Conservation (phyloP, 2,329 filamentous ascomycete species). For the Pseudovirgaria hyperparasitica region DNA sequence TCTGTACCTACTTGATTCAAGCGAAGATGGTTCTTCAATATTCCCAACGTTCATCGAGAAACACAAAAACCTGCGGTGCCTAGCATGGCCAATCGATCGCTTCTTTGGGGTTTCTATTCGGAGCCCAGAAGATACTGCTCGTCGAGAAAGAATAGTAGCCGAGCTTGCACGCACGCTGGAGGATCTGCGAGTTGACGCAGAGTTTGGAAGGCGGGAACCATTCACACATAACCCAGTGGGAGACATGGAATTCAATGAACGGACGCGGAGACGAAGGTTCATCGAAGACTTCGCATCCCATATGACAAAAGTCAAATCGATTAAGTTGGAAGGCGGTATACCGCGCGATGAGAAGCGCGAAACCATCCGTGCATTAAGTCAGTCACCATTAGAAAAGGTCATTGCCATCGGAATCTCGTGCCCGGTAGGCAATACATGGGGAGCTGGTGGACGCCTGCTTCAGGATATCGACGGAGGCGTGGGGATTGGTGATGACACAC, state of each 20-base stretch:
- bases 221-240: slow-evolving; percentile 14
- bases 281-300: slow-evolving; percentile 29
- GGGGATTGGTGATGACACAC: slow-evolving; percentile 8
- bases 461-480: slow-evolving; percentile 15
- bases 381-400: slow-evolving; percentile 29
- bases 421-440: slow-evolving; percentile 34
- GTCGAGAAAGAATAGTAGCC: slow-evolving; percentile 19
- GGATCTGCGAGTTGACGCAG: slow-evolving; percentile 30
- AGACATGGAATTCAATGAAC: slow-evolving; percentile 9
- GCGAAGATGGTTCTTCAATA: slow-evolving; percentile 6
- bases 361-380: slow-evolving; percentile 27
- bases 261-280: slow-evolving; percentile 22
- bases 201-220: slow-evolving; percentile 20
- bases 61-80: slow-evolving; percentile 29
- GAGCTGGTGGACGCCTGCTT: slow-evolving; percentile 19
- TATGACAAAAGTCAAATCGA: slow-evolving; percentile 27
- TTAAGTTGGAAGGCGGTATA: slow-evolving; percentile 36
- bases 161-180: slow-evolving; percentile 26
- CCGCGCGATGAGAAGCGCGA: slow-evolving; percentile 35
- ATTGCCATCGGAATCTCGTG: slow-evolving; percentile 32
- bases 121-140: slow-evolving; percentile 6
- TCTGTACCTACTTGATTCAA: slow-evolving; percentile 22
- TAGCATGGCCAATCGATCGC: slow-evolving; percentile 34
- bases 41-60: slow-evolving; percentile 31
- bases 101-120: slow-evolving; percentile 25